Base-by-base conservation (phyloP, 2,329 filamentous ascomycete genomes). In the Fusarium virguliforme region DNA sequence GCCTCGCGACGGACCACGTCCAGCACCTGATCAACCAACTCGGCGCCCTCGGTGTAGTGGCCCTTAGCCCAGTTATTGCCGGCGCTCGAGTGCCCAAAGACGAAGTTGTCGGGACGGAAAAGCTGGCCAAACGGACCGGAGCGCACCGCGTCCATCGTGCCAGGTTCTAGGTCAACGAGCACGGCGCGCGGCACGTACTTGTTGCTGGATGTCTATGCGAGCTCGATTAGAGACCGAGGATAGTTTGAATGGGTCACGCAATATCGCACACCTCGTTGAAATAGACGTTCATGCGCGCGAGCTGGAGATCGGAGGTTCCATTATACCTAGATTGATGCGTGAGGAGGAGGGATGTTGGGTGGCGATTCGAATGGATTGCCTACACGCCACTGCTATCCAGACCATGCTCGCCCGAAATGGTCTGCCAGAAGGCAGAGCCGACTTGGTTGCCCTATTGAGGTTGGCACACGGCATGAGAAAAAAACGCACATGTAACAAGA, bases 241-340 rank as follows among this genome's bases (percentile, higher is more conserved):
- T 26, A 22, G 57, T 22, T 8, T 48, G 22, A 26, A 24, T 30
- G 35, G 12, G 15, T 46, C 41, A 78, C 82, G 62, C 80, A 87
- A 43, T 30, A 22, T 57, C 26, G 37, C 54, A n/a, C 22, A 57
- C 85, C 85, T 88, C 85, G 80, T 97, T 95, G 92, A 98, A 98
- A 90, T 98, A 98, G 85, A 98, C 95, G 85, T 94, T 98, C 94
- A 98, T 97, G 82, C 95, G 94, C 92, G 98, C 95, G 78, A 98
- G 91, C 90, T 98, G 95, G 83, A 98, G 94, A 85, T 98, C 95
- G 55, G 95, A 98, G 78, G 93, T 94, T 83, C 95, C 95, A 85
- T 96, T 96, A 91, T 98, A 57, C 54, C 54, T 57, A 30, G 26
- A 28, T 43, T 43, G 35, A 35, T 13, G 35, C 32, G 35, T 55